These are phyloP conservation scores for Stevia rebaudiana DNA, from an alignment of 140 eudicot species.

Conservation along the genomic window DNA sequence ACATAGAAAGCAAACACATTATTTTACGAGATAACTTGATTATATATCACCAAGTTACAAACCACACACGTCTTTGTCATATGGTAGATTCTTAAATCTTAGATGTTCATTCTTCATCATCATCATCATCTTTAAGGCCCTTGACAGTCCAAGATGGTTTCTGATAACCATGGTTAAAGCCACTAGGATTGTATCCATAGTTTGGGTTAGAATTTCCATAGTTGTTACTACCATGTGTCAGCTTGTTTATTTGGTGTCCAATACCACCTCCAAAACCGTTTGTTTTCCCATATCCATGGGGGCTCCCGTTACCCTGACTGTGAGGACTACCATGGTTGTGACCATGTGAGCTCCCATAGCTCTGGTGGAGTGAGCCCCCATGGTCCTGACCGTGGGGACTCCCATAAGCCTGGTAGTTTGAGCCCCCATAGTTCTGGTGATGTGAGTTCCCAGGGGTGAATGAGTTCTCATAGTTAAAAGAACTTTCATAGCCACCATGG, in stretches of 20 bases:
- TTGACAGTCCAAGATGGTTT: constrained; percentile 38
- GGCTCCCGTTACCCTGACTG: constrained; percentile 10
- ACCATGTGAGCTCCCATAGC: constrained; percentile 8
- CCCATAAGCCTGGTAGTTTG: background rate
- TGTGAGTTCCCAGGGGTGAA: constrained; percentile 12
- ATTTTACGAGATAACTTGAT: constrained; percentile 20
- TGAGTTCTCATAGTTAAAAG: constrained; percentile 22
- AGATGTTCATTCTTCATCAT: constrained; percentile 32
- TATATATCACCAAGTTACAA: constrained; percentile 10
- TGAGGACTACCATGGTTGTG: constrained; percentile 17
- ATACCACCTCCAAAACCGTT: constrained; percentile 23
- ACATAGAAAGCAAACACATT: constrained; percentile 22
- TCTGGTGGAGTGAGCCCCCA: constrained; percentile 3
- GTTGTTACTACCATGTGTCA: constrained; percentile 9
- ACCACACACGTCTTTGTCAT: constrained; percentile 19
- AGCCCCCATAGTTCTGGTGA: constrained; percentile 6
- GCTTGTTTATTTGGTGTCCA: constrained; percentile 8
- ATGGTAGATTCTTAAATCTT: constrained; percentile 11
- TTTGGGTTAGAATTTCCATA: too few species aligned
- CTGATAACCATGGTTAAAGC: constrained; percentile 29
- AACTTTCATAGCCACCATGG: constrained; percentile 19
- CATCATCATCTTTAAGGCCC: constrained; percentile 35
- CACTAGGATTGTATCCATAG: constrained; percentile 5
- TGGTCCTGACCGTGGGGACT: background rate
- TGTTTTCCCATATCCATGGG: constrained; percentile 7